phyloP scores from a whole-genome alignment of 2,329 filamentous ascomycete species.

The Aureobasidium subglaciale region DNA sequence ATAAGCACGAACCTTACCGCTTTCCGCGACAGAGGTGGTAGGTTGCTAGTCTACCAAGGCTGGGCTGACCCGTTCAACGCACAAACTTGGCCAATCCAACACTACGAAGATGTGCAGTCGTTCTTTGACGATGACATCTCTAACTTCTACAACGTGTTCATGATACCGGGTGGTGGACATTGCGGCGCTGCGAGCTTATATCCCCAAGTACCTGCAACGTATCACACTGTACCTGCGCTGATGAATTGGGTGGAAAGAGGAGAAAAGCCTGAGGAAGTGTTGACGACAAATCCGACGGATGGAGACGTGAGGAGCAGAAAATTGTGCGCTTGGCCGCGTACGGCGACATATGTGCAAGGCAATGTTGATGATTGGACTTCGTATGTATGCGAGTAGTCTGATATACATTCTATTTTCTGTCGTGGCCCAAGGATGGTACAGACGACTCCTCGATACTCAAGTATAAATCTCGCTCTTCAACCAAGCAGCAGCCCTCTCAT shows the following conservation, averaged over 20 bases:
- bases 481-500: background rate
- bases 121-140: conserved; percentile 22
- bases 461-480: conserved; percentile 5
- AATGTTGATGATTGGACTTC: conserved; percentile 22
- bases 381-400: conserved; percentile 23
- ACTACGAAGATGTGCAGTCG: conserved; percentile 26
- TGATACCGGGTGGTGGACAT: conserved; percentile 35
- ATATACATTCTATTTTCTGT: no score
- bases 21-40: conserved; percentile 29
- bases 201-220: conserved; percentile 28
- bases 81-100: conserved; percentile 32
- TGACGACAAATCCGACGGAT: conserved; percentile 27
- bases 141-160: conserved; percentile 32
- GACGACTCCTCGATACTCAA: background rate
- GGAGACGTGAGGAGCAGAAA: conserved; percentile 27
- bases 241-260: conserved; percentile 32
- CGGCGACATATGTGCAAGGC: conserved; percentile 23
- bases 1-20: conserved; percentile 27
- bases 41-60: conserved; percentile 34
- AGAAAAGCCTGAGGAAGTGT: conserved; percentile 23
- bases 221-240: conserved; percentile 29
- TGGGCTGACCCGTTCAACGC: conserved; percentile 35
- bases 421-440: no score
- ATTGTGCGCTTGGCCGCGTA: conserved; percentile 29
- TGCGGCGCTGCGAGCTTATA: conserved; percentile 30